Base-by-base conservation (phyloP, 768 basidiomycete species). In the Chalciporus chontae region DNA sequence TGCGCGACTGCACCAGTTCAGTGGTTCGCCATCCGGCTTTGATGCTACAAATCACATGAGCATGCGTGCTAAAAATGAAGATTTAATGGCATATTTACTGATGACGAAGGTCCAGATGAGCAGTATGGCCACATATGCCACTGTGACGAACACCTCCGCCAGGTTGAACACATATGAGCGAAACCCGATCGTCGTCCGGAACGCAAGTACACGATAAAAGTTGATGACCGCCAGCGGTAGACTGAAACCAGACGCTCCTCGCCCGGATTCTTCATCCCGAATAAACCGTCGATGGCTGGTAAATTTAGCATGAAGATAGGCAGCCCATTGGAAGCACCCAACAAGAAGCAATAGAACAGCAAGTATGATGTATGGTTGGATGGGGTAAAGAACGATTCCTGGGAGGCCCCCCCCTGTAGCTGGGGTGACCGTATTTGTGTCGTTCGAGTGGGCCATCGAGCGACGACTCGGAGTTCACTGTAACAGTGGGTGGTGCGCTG, bases 101-200 rank as follows among this genome's bases (percentile, higher is more conserved):
- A 77, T 72, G 13, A 69, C 54, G 43, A 71, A 67, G 1, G 59
- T 61, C 63, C 66, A 73, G 3, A 64, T 61, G 38, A 78, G 55
- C 7, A 77, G 51, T 0, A 68, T 50, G 3, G 58, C 66, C 10
- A 72, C 63, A 43, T 78, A 78, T 19, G 57, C 68, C 7, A 63
- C 45, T 17, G 68, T 66, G 37, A 73, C 58, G 10, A 69, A 54
- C 6, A 76, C 52, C 51, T 80, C 77, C 10, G 70, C 66, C 8
- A 77, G 34, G 47, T 73, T 77, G 47, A 74, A 59, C 10, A 63
- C 61, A 51, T 72, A 72, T 5, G 68, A 68, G 0, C 60, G 49
- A 31, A 77, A 50, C n/a, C 66, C 61, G 8, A 75, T 40, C 4
- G 63, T 63, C 43, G 57, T 63, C 18, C 76, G 67, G 55, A 74